A percentile compares a stretch with the other conserved stretches of the same genome.
Evolutionary conservation across 495 filamentous ascomycete species (phyloP).

Genomic region (Durotheca rogersii): DNA sequence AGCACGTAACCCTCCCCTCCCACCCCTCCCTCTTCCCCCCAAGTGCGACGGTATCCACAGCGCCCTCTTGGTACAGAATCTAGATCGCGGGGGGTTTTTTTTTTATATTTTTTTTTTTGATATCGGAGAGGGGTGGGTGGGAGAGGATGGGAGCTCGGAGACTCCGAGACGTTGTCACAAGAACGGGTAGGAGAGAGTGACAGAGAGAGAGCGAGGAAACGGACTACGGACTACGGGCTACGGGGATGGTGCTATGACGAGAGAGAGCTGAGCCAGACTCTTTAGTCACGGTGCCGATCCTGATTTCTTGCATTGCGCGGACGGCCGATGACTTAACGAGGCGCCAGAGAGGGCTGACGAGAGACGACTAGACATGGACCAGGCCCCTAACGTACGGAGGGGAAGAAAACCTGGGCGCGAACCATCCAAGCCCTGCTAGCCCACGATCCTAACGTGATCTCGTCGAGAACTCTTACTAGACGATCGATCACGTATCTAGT

Average conservation of each 20-base stretch:
- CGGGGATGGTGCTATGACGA: too few relatives aligned
- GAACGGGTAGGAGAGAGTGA: constrained; percentile 2
- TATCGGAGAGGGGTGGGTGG: background rate
- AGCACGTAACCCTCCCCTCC: too few relatives aligned
- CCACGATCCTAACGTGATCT: constrained; percentile 28
- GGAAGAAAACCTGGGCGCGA: constrained; percentile 20
- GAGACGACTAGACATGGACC: constrained; percentile 23
- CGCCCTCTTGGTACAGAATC: too few relatives aligned
- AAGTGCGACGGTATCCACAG: too few relatives aligned
- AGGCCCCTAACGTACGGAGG: background rate
- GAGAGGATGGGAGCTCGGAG: constrained; percentile 8
- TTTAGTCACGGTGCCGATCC: constrained; percentile 19
- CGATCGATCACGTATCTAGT: constrained; percentile 15
- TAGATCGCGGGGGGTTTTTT: background rate
- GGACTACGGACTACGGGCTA: too few relatives aligned
- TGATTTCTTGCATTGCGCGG: constrained; percentile 22
- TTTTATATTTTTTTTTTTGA: too few relatives aligned
- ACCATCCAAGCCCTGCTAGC: constrained; percentile 27
- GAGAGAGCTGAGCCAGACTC: constrained; percentile 13
- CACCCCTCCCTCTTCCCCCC: too few relatives aligned
- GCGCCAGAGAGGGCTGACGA: constrained; percentile 27
- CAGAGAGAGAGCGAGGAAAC: constrained; percentile 7
- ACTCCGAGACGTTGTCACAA: constrained; percentile 14
- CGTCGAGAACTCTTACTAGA: constrained; percentile 30
- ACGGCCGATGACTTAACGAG: constrained; percentile 16